Conservation (phyloP, 176 grass and related monocot genomes). For the Ananas comosus region DNA sequence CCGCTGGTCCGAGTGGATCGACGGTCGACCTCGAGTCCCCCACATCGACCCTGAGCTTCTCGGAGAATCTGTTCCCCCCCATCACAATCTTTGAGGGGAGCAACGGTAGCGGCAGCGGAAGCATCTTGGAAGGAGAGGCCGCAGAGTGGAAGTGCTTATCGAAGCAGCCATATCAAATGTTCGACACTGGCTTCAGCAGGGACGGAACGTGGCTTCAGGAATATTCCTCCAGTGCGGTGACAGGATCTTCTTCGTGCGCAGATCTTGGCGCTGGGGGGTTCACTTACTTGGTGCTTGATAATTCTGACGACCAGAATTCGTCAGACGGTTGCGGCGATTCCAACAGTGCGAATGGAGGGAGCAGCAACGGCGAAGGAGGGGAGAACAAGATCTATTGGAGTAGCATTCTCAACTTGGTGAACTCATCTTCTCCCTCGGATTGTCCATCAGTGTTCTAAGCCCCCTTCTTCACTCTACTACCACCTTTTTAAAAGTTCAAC, state of each 20-base stretch:
- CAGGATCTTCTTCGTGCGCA: not conserved
- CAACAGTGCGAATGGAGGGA: constrained; percentile 3
- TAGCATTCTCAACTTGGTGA: constrained; percentile 47
- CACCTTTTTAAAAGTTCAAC: not conserved
- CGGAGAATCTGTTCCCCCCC: constrained; percentile 38
- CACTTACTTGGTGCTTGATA: constrained; percentile 41
- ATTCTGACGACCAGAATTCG: constrained; percentile 17
- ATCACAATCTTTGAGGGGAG: constrained; percentile 18
- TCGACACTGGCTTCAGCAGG: not conserved
- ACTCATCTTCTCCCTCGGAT: constrained; percentile 26
- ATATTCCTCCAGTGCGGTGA: not conserved
- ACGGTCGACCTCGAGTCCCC: constrained; percentile 33
- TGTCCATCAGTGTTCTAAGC: constrained; percentile 2
- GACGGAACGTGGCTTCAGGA: not conserved
- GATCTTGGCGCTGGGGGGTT: constrained; percentile 29
- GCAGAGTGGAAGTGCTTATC: not conserved
- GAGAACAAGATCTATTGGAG: constrained; percentile 58
- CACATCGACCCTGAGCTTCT: constrained; percentile 55
- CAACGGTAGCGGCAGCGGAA: constrained; percentile 19
- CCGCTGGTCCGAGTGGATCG: not conserved
- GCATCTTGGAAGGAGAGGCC: not conserved
- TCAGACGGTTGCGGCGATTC: constrained; percentile 10
- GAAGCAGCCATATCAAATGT: not conserved
- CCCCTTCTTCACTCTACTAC: not conserved
- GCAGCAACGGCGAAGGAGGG: constrained; percentile 10